Evolutionary conservation across 495 filamentous ascomycete genomes (phyloP), one percentile per base, ranked within the genome.

Genomic region (Cryomyces antarcticus): DNA sequence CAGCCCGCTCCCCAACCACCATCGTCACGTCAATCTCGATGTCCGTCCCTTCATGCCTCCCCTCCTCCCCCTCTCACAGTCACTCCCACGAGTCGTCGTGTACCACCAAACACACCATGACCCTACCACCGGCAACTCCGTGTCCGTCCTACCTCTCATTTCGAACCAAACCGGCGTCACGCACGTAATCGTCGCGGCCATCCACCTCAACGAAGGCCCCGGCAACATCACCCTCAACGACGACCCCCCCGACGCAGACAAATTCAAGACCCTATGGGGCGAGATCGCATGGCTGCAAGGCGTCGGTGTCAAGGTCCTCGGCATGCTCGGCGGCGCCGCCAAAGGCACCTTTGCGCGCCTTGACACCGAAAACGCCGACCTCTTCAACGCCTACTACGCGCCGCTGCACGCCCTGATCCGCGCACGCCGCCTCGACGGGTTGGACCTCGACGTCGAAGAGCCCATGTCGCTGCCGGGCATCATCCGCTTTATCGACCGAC

Each of bases 381-480:
- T 58, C 46, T 65, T 65, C 47, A 59, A 64, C 37, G 41, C 57
- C 5, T 62, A 62, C 45, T 66, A 67, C 43, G 28, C 37, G 2
- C 63, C 60, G 4, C 56, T 67, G 13, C 48, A 46, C 11, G 49
- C 45, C 35, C 38, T 64, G 12, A 39, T 67, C n/a, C 36, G 48
- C 1, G 50, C 38, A 9, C 46, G 62, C 49, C 38, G 39, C 24
- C 45, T 67, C 35, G 54, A 64, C 31, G 64, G 64, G 10, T 40
- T 67, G 9, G 63, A 65, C 45, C 57, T 66, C 27, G 62, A 66
- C 41, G 50, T 66, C 42, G 63, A 67, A 56, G 64, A 65, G 48
- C 24, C 42, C n/a, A 52, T 57, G 24, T 39, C 56, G 1, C 46
- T 66, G 37, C 34, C 40, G 24, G 49, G 52, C 5, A 40, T 47